Evolutionary conservation across 2,329 filamentous ascomycete genomes (phyloP), one percentile per base, ranked within the genome.

Genomic region (Sclerotinia glacialis): DNA sequence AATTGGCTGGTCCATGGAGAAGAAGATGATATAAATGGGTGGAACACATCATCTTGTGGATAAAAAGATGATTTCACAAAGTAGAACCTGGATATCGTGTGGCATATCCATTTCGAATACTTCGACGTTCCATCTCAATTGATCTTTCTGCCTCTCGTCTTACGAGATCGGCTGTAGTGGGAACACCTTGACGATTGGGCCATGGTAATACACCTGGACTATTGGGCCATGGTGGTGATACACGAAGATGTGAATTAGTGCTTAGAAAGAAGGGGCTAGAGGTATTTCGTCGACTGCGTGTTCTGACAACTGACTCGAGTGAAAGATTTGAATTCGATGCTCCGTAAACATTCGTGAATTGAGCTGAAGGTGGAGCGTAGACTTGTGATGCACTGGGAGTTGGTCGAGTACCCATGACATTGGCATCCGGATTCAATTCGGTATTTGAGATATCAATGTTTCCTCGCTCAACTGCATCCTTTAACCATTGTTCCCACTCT

Each of bases 401-500:
- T 71, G 75, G 72, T 78, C 74, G 76, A 74, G 72, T 76, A 77
- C 72, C 71, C 74, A 74, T 71, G 26, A 74, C 70, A 63, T 75
- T 74, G 40, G 75, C 73, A 69, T 72, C 70, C 14, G 75, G 73
- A 18, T 72, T 74, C 26, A 65, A 53, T 14, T 63, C 76, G 70
- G 61, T 75, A 70, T 67, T 80, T 34, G 83, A 74, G 60, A 81
- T 79, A 23, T 82, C 79, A 47, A 87, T 77, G 65, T 84, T 80
- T 67, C 87, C 88, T 7, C 84, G 81, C 73, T 91, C 88, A 59
- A 89, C 84, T 53, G 85, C 87, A 72, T 88, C 86, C 77, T 91
- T 91, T 68, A 91, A 79, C 85, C 88, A 91, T 76, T 89, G 87
- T 76, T 91, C 89, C 87, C 87, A 91, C 72, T 89, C 87, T 69